Conservation (phyloP, 1,284 basidiomycete genomes). For the Cystobasidium slooffiae region DNA sequence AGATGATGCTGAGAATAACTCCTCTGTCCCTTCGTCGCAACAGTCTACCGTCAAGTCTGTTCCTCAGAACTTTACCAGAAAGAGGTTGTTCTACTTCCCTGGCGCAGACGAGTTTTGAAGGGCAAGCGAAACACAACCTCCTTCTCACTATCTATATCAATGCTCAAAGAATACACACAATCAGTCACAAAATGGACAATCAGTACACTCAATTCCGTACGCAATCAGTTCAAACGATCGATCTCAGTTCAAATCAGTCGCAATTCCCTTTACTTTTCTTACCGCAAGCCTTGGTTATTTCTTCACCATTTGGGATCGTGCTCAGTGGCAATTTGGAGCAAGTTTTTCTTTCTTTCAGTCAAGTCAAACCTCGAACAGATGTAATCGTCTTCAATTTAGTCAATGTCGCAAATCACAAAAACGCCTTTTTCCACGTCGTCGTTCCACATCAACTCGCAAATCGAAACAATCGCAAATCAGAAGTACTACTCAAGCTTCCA, state of each 20-base stretch:
- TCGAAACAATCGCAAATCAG: no score
- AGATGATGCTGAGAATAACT: conserved; percentile 17
- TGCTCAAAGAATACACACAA: not conserved
- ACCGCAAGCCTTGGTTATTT: not conserved
- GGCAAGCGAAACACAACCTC: not conserved
- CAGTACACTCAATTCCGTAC: not conserved
- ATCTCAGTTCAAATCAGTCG: not conserved
- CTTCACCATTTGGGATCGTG: conserved; percentile 3
- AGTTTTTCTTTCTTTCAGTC: not conserved
- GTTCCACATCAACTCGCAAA: no score
- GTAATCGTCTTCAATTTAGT: no score
- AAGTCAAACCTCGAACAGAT: no score
- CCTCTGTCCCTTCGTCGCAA: not conserved
- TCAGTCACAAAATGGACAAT: conserved; percentile 3
- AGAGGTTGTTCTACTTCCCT: conserved; percentile 43
- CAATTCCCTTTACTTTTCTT: not conserved
- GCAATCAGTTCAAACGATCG: not conserved
- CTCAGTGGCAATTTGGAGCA: not conserved
- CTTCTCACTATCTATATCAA: not conserved
- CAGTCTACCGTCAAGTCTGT: conserved; percentile 17
- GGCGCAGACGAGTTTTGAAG: conserved; percentile 10
- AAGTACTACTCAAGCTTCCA: not conserved
- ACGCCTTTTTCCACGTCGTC: no score
- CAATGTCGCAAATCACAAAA: no score
- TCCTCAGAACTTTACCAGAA: conserved; percentile 5